Conservation (phyloP, 768 basidiomycete genomes). For the Suillus hirtellus region DNA sequence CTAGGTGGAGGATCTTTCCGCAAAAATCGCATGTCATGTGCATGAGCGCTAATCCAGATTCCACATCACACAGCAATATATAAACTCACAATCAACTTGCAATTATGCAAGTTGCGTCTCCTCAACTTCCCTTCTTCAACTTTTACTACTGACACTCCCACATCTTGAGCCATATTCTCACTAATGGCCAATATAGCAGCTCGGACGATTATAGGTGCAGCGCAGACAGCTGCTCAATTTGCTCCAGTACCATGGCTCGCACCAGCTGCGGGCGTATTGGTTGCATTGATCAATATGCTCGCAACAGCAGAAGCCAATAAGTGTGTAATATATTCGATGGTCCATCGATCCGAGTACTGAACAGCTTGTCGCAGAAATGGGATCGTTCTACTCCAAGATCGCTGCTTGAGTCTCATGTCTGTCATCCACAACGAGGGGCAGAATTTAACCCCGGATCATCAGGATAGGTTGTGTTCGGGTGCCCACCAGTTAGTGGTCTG, state of each 20-base stretch:
- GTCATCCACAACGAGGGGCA: constrained; percentile 38
- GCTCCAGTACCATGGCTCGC: constrained; percentile 49
- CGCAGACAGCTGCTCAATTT: constrained; percentile 49
- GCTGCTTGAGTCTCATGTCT: constrained; percentile 45
- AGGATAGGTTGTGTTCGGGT: constrained; percentile 33
- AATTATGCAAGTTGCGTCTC: not conserved
- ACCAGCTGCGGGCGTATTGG: constrained; percentile 42
- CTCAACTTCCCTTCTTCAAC: not conserved
- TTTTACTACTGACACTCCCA: not conserved
- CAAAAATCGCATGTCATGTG: not conserved
- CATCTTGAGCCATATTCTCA: constrained; percentile 10
- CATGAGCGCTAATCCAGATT: not conserved
- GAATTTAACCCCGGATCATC: constrained; percentile 27
- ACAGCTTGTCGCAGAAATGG: constrained; percentile 36
- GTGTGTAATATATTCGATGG: constrained; percentile 27
- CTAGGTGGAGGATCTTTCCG: not conserved
- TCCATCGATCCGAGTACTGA: not conserved
- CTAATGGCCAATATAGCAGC: constrained; percentile 17
- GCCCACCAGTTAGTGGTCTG: constrained; percentile 33
- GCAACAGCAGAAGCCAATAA: constrained; percentile 50
- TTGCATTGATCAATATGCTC: constrained; percentile 46
- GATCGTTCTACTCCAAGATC: constrained; percentile 45
- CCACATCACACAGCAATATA: not conserved
- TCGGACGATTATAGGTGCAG: constrained; percentile 22
- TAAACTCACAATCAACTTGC: not conserved